Conservation (phyloP, 2,329 filamentous ascomycete genomes). For the Trichoderma lentiforme region DNA sequence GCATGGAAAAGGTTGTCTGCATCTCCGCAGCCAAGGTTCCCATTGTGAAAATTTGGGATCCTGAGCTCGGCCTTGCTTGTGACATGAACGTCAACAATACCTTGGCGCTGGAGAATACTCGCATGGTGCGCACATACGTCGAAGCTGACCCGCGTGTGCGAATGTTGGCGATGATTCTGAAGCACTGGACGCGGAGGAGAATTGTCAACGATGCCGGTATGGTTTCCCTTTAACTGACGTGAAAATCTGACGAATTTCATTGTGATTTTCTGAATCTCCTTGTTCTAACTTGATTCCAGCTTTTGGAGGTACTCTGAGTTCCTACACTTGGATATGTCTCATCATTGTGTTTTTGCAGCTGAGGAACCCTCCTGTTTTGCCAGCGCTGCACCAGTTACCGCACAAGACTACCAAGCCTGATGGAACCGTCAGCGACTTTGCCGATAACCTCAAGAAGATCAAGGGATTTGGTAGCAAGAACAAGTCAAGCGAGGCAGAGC, state of each 20-base stretch:
- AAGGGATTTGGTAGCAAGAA: constrained; percentile 74
- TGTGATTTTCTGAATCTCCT: too few relatives aligned
- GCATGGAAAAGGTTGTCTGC: constrained; percentile 95
- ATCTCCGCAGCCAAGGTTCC: constrained; percentile 94
- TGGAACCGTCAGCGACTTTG: constrained; percentile 72
- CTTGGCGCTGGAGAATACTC: constrained; percentile 88
- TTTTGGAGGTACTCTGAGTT: constrained; percentile 90
- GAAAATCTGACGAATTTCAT: not conserved
- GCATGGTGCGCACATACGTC: constrained; percentile 97
- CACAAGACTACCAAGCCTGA: constrained; percentile 52
- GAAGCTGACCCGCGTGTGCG: constrained; percentile 87
- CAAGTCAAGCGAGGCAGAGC: constrained; percentile 73
- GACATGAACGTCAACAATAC: constrained; percentile 99
- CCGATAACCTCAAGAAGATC: constrained; percentile 77
- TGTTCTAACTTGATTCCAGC: constrained; percentile 50
- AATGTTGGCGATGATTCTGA: constrained; percentile 92
- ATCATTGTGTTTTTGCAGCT: constrained; percentile 95
- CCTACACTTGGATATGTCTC: constrained; percentile 99
- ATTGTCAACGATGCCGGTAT: constrained; percentile 94
- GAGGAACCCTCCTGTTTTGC: constrained; percentile 77
- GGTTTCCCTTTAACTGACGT: constrained; percentile 27
- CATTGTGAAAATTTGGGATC: constrained; percentile 98
- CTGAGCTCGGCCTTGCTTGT: constrained; percentile 81
- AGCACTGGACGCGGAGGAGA: constrained; percentile 91
- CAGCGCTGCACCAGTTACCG: constrained; percentile 71